Base-by-base conservation (phyloP, 2,329 filamentous ascomycete genomes). In the Byssochlamys sp. region DNA sequence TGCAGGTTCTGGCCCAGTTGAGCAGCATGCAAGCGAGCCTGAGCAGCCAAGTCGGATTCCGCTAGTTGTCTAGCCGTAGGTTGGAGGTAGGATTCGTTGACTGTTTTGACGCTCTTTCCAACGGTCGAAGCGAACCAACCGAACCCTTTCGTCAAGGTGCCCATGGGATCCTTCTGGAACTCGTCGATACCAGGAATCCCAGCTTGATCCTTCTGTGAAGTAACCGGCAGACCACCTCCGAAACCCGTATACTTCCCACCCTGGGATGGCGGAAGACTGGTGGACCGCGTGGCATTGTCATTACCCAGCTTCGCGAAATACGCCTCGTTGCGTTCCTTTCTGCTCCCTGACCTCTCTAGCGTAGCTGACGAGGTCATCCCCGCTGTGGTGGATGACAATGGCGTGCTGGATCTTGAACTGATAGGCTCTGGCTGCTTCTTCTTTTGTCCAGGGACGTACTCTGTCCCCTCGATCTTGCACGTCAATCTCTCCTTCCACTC, bases 171-270 rank as follows among this genome's bases (percentile, higher is more conserved):
- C 69, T 86, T 89, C 73, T 96, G 90, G 69, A 97, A 84, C 56
- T 97, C 92, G 56, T 94, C 87, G n/a, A 94, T 77, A 11, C 84
- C 84, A 0, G 88, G 89, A 27, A 88, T 75, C 1, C 70, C 71
- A 27, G 69, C 75, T 56, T 67, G 70, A 19, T 61, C 60, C 24
- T 58, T 58, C 2, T 74, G 66, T 63, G 78, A 73, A 55, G 78
- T 72, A 19, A 83, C 79, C 56, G 79, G 80, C 27, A 88, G 83
- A 54, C 86, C 85, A 69, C 87, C 95, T 35, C 94, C 94, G 72
- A 99, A 99, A 0, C 94, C 94, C 10, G 78, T 81, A 69, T 90
- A 99, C 74, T 95, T 96, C 10, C 94, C 94, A 59, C 94, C 94
- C 72, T 96, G 92, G 60, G 81, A 92, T 0, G 94, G 94, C 29